A percentile compares a stretch with the other conserved stretches of the same genome.
Evolutionary conservation across 2,329 filamentous ascomycete species (phyloP).

Genomic region (Thyridium curvatum): DNA sequence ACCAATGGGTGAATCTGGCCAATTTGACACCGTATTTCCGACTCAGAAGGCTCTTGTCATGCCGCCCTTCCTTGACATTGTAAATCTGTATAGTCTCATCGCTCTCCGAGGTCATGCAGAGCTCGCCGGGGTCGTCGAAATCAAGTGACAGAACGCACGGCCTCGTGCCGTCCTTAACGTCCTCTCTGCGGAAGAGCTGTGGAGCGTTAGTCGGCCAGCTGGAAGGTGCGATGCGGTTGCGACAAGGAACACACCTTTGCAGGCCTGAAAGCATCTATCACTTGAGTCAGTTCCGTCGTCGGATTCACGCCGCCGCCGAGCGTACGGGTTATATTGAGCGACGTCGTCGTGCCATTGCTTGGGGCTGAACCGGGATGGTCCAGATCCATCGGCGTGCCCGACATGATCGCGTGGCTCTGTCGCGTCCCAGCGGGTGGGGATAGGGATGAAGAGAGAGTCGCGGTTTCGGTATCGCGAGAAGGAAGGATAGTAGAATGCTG

Average conservation of each 20-base stretch:
- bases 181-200: constrained; percentile 55
- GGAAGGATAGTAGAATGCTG: too few relatives aligned
- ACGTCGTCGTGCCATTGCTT: constrained; percentile 27
- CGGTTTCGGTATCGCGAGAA: too few relatives aligned
- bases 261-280: constrained; percentile 72
- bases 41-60: constrained; percentile 82
- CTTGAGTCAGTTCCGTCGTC: constrained; percentile 66
- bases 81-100: constrained; percentile 96
- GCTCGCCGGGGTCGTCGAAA: constrained; percentile 92
- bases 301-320: constrained; percentile 32
- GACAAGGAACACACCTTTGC: constrained; percentile 56
- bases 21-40: constrained; percentile 97
- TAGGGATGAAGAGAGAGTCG: too few relatives aligned
- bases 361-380: constrained; percentile 33
- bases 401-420: constrained; percentile 25
- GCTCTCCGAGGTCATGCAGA: constrained; percentile 83
- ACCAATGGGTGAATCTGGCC: constrained; percentile 89
- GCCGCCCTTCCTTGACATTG: constrained; percentile 83
- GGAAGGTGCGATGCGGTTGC: not conserved
- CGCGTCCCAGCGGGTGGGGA: too few relatives aligned
- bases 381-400: constrained; percentile 51
- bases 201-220: not conserved
- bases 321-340: constrained; percentile 44
- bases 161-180: constrained; percentile 44
- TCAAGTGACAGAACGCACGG: constrained; percentile 82